phyloP scores from a whole-genome alignment of 179 eudicot species.

The Camellia oleifera region DNA sequence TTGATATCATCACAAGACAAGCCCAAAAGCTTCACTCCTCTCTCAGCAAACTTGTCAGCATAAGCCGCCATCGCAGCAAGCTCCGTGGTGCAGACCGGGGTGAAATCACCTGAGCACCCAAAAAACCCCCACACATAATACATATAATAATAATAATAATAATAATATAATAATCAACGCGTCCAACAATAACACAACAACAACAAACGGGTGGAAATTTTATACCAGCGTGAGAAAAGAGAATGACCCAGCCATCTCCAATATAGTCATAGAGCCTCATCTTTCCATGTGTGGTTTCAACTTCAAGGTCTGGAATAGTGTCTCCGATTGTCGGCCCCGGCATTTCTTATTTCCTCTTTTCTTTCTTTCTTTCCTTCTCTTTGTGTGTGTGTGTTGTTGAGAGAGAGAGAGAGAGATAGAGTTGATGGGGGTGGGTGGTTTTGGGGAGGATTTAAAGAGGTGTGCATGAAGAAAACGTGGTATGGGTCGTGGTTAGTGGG shows the following conservation, averaged over 20 bases:
- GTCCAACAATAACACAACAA: neutral
- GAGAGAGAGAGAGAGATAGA: too few species aligned
- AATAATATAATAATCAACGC: neutral
- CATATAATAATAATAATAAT: neutral
- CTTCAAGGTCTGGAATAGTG: constrained; percentile 62
- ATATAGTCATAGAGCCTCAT: constrained; percentile 67
- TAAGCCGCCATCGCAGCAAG: constrained; percentile 79
- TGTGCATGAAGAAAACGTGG: neutral
- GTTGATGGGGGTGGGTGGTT: neutral
- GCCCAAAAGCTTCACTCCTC: constrained; percentile 80
- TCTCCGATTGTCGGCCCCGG: constrained; percentile 88
- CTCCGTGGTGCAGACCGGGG: constrained; percentile 91
- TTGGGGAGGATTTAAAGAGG: neutral
- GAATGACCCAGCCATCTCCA: constrained; percentile 49
- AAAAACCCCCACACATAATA: neutral
- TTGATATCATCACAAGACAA: constrained; percentile 71
- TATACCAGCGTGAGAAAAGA: constrained; percentile 86
- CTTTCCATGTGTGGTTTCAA: constrained; percentile 69
- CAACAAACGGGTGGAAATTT: neutral
- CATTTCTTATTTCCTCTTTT: constrained; percentile 24
- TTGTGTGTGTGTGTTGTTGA: too few species aligned
- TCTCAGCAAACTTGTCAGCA: constrained; percentile 55
- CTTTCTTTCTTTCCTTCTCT: too few species aligned
- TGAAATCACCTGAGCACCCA: constrained; percentile 62
- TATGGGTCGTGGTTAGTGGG: neutral